Evolutionary conservation across 2,329 filamentous ascomycete species (phyloP), one percentile per base, ranked within the genome.

Genomic region (Pseudonectria foliicola): DNA sequence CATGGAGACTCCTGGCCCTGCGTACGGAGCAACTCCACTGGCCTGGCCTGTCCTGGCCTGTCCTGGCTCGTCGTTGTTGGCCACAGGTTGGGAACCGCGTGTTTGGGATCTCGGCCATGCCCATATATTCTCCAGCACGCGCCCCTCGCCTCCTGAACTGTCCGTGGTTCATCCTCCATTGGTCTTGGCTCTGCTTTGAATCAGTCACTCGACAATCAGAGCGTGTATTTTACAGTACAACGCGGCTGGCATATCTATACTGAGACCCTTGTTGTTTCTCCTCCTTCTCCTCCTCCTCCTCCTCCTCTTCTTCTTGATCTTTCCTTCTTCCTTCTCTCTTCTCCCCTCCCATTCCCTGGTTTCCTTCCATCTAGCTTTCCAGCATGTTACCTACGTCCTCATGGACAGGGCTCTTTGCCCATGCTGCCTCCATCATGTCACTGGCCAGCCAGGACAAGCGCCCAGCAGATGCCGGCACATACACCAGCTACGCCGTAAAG

Each of bases 401-500:
- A 8, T 54, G 50, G 48, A 40, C 38, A 38, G 38, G 43, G 21
- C 39, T 51, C 27, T 30, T 53, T 25, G 37, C 45, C 33, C 42
- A 40, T 25, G 39, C 46, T 15, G 42, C 39, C 28, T 39, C 51
- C 25, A 16, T 42, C 27, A 27, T 38, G 27, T 47, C 50, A 24
- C 27, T 16, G 4, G 26, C 28, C 7, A 4, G 11, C 10, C 21
- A 36, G 27, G 43, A 38, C 26, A 37, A 35, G 13, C 33, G 40
- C 31, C 45, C 48, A 25, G 44, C 45, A 30, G 40, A 37, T 32
- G 14, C 42, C 30, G 21, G 50, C 8, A 33, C 29, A 30, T 68
- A 68, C 46, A 49, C 55, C 8, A 42, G 44, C 11, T 47, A 60
- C 34, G 48, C 66, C 4, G 46, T 51, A 4, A 35, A 45, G 12